Evolutionary conservation across 1,284 basidiomycete species (phyloP).

Genomic region (Sanghuangporus baumii): DNA sequence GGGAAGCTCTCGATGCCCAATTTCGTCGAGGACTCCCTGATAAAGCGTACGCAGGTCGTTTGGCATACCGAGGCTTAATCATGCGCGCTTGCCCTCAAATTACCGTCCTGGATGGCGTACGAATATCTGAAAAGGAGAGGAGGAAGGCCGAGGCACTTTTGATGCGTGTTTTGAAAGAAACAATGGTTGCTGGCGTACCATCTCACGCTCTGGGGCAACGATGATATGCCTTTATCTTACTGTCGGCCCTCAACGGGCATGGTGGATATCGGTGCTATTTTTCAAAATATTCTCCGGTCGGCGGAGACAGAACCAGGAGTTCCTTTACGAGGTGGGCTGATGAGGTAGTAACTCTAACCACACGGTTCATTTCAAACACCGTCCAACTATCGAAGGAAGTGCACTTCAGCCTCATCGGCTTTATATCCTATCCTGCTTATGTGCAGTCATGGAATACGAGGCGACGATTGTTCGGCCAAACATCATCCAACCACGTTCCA

Average conservation of each 20-base stretch:
- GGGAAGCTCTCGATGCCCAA: constrained; percentile 75
- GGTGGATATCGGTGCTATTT: not conserved
- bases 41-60: constrained; percentile 75
- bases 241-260: not conserved
- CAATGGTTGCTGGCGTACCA: not conserved
- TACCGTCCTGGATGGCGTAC: constrained; percentile 76
- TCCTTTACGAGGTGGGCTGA: not conserved
- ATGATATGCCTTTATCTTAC: not conserved
- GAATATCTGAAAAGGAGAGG: constrained; percentile 74
- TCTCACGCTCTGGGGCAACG: not conserved
- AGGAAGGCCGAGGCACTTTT: constrained; percentile 72
- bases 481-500: not conserved
- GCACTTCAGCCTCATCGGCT: not conserved
- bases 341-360: not conserved
- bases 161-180: constrained; percentile 37
- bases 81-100: constrained; percentile 70
- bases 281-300: not conserved
- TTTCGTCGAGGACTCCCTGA: constrained; percentile 88
- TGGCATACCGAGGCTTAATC: constrained; percentile 83
- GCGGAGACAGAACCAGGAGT: not conserved
- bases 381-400: not conserved
- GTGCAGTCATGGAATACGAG: no score
- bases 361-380: not conserved
- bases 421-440: no score
- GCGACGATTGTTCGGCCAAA: not conserved